phyloP scores from a whole-genome alignment of 768 basidiomycete genomes.

The Tricholoma saponaceum region DNA sequence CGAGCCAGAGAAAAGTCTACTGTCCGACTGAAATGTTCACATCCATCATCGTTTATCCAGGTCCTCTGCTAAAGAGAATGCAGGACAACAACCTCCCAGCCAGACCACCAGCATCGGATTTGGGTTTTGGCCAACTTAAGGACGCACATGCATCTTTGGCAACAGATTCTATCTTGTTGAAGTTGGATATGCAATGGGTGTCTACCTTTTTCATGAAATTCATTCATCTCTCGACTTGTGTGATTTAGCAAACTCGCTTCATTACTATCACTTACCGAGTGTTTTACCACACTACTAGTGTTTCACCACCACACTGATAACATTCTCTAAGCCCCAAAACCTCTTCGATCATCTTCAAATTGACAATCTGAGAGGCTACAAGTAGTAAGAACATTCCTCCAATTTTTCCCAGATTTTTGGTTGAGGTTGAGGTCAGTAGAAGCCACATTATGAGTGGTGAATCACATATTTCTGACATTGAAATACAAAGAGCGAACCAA shows the following conservation, averaged over 20 bases:
- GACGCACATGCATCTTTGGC: no score
- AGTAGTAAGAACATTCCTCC: background rate
- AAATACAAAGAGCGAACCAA: background rate
- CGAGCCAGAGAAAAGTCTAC: conserved; percentile 75
- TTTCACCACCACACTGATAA: background rate
- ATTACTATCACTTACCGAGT: background rate
- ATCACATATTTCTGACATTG: background rate
- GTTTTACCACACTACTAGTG: background rate
- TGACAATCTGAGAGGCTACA: background rate
- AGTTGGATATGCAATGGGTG: no score
- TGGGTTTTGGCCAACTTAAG: no score
- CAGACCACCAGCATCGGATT: no score
- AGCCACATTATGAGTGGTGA: background rate
- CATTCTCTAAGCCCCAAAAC: background rate
- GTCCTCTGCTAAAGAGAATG: background rate
- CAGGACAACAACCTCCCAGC: conserved; percentile 62
- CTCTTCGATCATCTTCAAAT: background rate
- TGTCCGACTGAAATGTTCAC: conserved; percentile 77
- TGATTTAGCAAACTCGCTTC: no score
- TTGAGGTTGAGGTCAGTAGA: background rate
- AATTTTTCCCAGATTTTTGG: background rate
- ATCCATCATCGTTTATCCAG: background rate
- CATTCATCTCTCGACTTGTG: no score
- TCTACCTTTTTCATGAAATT: no score
- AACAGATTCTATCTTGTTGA: no score